Evolutionary conservation across 495 filamentous ascomycete genomes (phyloP).

Genomic region (Penicillium longicatenatum): DNA sequence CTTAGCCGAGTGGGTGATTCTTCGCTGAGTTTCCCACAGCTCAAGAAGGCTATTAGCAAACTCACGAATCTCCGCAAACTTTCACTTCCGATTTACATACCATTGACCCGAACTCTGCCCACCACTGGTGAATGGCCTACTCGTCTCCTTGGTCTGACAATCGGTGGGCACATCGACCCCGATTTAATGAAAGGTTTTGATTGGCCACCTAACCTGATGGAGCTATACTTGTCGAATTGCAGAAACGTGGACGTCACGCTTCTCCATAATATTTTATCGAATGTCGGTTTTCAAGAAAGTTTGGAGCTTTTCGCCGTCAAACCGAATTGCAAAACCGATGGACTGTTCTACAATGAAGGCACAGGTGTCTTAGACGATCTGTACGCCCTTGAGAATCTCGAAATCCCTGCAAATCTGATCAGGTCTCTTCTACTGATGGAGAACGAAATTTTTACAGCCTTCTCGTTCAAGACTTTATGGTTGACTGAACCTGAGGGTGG

Average conservation of each 20-base stretch:
- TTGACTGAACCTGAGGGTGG: too few species aligned
- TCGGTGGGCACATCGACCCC: not conserved
- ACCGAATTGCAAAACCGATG: not conserved
- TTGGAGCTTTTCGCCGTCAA: not conserved
- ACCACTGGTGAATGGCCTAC: slow-evolving; percentile 7
- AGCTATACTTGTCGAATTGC: not conserved
- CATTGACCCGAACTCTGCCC: slow-evolving; percentile 21
- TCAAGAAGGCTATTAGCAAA: slow-evolving; percentile 55
- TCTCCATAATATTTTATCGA: not conserved
- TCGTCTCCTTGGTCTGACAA: not conserved
- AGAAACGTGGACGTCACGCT: not conserved
- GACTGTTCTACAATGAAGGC: not conserved
- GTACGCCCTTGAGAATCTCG: not conserved
- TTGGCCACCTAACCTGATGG: not conserved
- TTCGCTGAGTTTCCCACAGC: slow-evolving; percentile 48
- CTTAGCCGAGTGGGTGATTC: slow-evolving; percentile 58
- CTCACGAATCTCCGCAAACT: slow-evolving; percentile 52
- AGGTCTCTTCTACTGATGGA: not conserved
- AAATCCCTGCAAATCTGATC: not conserved
- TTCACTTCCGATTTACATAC: slow-evolving; percentile 56
- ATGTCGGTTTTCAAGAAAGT: not conserved
- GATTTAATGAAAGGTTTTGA: not conserved
- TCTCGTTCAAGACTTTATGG: too few species aligned
- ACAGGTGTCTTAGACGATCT: not conserved
- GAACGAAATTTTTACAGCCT: too few species aligned